Evolutionary conservation across 768 basidiomycete species (phyloP), one percentile per base, ranked within the genome.

Genomic region (Leccinum rimulosum): DNA sequence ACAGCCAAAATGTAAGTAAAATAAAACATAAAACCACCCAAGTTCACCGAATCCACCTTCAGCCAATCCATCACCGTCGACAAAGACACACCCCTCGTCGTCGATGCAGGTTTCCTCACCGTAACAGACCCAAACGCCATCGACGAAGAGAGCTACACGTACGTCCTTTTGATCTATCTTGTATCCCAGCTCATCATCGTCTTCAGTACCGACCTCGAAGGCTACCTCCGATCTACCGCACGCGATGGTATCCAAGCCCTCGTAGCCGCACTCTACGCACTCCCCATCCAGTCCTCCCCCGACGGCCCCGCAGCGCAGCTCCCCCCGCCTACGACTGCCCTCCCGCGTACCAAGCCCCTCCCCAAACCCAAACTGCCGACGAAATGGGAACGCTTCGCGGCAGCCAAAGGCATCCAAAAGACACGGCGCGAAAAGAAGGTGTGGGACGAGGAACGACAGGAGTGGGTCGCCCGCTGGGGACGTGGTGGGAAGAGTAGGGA

Each of bases 381-480:
- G 7, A 98, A 97, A 74, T 99, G 97, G 97, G 93, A 98, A 77
- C 80, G 84, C 57, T 99, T 98, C 68, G 96, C 96, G 5, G 85
- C 87, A 50, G 88, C 91, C 38, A 98, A 97, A 77, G 97, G 97
- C 38, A 98, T 98, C 68, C 84, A 85, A 68, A 85, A 97, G 67
- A 84, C 77, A 68, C 82, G 77, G 51, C 84, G 84, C 49, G 93
- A 96, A 12, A 89, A 83, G 77, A 86, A 87, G 66, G 83, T 86
- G 5, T 98, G 92, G 91, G 95, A 98, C 73, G 95, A 98, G 66
- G 95, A 96, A 73, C 85, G 82, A 69, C 93, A 97, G 73, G 90
- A 89, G 17, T 98, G 92, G 89, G 89, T 95, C 5, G 82, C 87
- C 59, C 79, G 92, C 49, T 98, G 95, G 95, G 95, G 97, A 0